Percentiles rank a stretch among this genome's conserved stretches.
phyloP scores from a whole-genome alignment of 306 rosid species.

The Glycine tomentella region DNA sequence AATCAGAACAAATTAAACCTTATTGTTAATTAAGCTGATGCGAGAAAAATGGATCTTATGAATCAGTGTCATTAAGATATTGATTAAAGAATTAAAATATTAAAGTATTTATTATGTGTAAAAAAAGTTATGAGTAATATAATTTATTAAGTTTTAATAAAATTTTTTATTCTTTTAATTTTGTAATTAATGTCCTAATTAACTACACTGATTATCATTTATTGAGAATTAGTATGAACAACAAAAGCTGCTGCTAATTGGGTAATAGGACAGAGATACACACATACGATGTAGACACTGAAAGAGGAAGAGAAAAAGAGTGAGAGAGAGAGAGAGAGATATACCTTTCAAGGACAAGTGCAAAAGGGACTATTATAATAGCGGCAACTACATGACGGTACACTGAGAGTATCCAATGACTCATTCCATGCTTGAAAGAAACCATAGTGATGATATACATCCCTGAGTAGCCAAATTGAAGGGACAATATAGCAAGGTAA shows the following conservation, averaged over 20 bases:
- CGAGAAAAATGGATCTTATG: no score
- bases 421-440: slow-evolving; percentile 92
- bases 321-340: background rate
- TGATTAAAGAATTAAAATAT: no score
- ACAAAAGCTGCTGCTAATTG: background rate
- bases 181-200: no score
- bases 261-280: background rate
- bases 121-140: no score
- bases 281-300: no score
- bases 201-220: no score
- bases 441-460: slow-evolving; percentile 92
- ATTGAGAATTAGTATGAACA: background rate
- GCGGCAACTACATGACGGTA: slow-evolving; percentile 89
- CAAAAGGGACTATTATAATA: slow-evolving; percentile 76
- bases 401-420: slow-evolving; percentile 81
- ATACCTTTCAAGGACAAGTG: slow-evolving; percentile 83
- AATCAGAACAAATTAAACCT: background rate
- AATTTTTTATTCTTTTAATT: no score
- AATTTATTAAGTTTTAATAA: no score
- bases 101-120: no score
- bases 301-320: background rate
- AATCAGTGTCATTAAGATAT: no score
- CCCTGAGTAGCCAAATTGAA: slow-evolving; percentile 93
- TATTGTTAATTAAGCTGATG: slow-evolving; percentile 16
- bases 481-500: slow-evolving; percentile 81